Base-by-base conservation (phyloP, 306 rosid species). In the Elaeagnus macrophylla region DNA sequence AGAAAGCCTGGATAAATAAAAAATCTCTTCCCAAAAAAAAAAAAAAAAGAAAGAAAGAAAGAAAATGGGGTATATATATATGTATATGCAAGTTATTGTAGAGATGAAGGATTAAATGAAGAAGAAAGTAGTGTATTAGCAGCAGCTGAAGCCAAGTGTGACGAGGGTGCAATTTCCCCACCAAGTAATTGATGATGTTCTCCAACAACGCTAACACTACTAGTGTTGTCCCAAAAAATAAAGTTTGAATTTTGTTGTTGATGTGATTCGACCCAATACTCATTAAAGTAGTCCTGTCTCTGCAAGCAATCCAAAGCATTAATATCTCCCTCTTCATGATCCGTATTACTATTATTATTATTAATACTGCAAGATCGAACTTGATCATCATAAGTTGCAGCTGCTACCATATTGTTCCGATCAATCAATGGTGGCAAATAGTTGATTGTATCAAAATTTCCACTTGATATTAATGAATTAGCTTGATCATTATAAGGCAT, bases 151-250 rank as follows among this genome's bases (percentile, higher is more conserved):
- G 85, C 69, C 19, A 88, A 75, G 56, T 83, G 52, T 37, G 70
- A 68, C 1, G 87, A 75, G 53, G 57, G 65, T 20, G 70, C 54
- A 44, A 60, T 75, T 62, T 78, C 83, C 48, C 68, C 94, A 51
- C 78, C 79, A 49, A 75, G 62, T 13, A 61, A 48, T 7, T 25
- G 32, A 25, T 56, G 16, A 10, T 59, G 67, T 37, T 59, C 71
- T 9, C 66, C 95, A 40, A 79, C 84, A 62, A 25, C 32, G 32
- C 4, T 25, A 25, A 25, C 32, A 25, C 32, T 1, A 25, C 32
- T 25, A 25, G 32, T 25, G 32, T 51, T 76, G 58, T 91, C 97
- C 97, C 97, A 91, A 52, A 86, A 91, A 36, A 91, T 83, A 75
- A 81, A 86, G 61, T 62, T 86, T 8, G 95, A 60, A 64, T 85